These are phyloP conservation scores for Cordyceps javanica DNA, from an alignment of 2,329 filamentous ascomycete genomes.

Conservation along the genomic window DNA sequence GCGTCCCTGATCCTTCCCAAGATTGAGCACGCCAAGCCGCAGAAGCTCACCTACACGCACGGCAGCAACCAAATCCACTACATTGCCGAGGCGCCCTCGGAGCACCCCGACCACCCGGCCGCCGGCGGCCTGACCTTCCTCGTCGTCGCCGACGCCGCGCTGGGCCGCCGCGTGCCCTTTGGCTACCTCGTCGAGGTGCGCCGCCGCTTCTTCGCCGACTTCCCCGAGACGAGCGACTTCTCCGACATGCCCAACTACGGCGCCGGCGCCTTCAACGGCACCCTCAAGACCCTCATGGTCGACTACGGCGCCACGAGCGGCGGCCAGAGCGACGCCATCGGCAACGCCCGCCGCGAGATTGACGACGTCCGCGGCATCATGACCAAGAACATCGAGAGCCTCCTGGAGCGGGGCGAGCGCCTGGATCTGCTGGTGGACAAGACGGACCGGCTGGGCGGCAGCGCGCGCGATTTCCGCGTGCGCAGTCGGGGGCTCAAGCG, in stretches of 20 bases:
- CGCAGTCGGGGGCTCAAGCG: constrained; percentile 79
- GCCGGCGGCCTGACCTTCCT: constrained; percentile 86
- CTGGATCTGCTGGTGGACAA: constrained; percentile 94
- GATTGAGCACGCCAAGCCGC: constrained; percentile 70
- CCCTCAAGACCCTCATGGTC: constrained; percentile 71
- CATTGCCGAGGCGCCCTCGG: constrained; percentile 74
- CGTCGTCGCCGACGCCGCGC: constrained; percentile 73
- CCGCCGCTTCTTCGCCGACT: constrained; percentile 72
- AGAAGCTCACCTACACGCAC: constrained; percentile 93
- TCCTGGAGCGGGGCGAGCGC: constrained; percentile 84
- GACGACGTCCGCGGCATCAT: constrained; percentile 89
- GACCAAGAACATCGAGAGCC: constrained; percentile 89
- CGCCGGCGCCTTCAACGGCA: constrained; percentile 76
- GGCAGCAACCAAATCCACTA: constrained; percentile 92
- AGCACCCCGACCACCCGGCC: constrained; percentile 50
- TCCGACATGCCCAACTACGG: constrained; percentile 79
- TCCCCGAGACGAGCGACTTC: constrained; percentile 65
- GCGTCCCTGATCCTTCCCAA: constrained; percentile 93
- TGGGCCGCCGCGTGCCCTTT: constrained; percentile 86
- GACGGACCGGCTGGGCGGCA: constrained; percentile 85
- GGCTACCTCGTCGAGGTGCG: constrained; percentile 89
- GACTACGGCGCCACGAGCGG: constrained; percentile 75
- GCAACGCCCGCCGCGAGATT: constrained; percentile 81
- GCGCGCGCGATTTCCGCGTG: constrained; percentile 83
- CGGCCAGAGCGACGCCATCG: constrained; percentile 73